These are phyloP conservation scores for Solanum neorickii DNA, from an alignment of 257 asterid genomes.

Conservation along the genomic window DNA sequence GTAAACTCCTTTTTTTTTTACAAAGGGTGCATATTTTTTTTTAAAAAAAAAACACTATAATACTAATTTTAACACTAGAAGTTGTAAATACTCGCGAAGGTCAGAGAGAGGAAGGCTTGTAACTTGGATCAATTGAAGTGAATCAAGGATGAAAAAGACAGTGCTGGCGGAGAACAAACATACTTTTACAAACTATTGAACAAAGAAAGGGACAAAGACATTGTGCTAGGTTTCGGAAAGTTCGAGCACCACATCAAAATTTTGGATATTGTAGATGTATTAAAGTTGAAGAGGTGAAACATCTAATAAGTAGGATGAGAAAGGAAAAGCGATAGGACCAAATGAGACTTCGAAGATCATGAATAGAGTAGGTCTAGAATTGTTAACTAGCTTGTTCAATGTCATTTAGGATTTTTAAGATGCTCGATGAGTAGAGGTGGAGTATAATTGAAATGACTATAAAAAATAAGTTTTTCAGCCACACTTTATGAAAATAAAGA, in stretches of 20 bases:
- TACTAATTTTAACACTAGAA: too few species aligned
- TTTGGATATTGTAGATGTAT: background rate
- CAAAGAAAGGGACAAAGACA: too few species aligned
- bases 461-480: background rate
- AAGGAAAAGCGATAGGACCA: background rate
- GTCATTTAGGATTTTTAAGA: background rate
- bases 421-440: background rate
- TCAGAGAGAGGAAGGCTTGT: too few species aligned
- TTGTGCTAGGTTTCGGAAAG: background rate
- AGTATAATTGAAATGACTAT: background rate
- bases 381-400: background rate
- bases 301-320: background rate
- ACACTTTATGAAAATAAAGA: background rate
- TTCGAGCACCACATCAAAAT: background rate
- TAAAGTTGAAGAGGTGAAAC: background rate
- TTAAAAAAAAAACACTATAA: too few species aligned
- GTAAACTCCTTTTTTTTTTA: too few species aligned
- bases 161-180: too few species aligned
- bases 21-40: too few species aligned
- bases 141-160: too few species aligned
- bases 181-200: too few species aligned
- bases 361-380: background rate
- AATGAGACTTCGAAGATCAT: background rate
- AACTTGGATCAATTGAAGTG: too few species aligned
- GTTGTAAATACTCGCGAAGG: too few species aligned